Percentiles rank a stretch among this genome's conserved stretches.
Conservation (phyloP, 495 filamentous ascomycete species). For the Trichoderma reesei region DNA sequence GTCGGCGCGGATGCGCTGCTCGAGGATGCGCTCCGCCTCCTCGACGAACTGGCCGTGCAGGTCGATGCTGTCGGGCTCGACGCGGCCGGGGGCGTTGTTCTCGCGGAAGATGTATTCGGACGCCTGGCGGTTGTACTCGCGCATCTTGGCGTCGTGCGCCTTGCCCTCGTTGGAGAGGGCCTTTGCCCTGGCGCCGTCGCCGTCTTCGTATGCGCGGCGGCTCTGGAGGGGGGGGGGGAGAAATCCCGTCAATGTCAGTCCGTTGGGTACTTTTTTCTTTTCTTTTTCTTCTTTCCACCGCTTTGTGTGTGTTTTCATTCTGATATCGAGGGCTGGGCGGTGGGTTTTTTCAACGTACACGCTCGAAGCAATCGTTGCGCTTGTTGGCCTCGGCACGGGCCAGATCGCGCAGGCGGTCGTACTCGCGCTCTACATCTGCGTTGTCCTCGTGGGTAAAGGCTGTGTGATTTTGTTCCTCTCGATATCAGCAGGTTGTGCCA, state of each 20-base stretch:
- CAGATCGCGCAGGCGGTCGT: conserved; percentile 79
- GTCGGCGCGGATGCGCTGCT: conserved; percentile 68
- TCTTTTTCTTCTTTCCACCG: no score
- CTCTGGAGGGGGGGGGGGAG: conserved; percentile 36
- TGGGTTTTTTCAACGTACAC: conserved; percentile 32
- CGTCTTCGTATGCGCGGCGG: conserved; percentile 66
- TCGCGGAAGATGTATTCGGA: conserved; percentile 89
- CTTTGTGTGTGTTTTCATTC: no score
- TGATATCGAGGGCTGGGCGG: no score
- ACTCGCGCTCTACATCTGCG: conserved; percentile 67
- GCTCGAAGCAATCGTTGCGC: conserved; percentile 63
- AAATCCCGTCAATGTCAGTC: conserved; percentile 10
- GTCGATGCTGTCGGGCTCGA: conserved; percentile 77
- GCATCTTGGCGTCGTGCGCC: conserved; percentile 64
- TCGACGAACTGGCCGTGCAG: conserved; percentile 88
- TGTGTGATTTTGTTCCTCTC: conserved; percentile 21
- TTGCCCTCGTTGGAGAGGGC: conserved; percentile 77
- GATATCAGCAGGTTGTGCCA: background rate
- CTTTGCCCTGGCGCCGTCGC: conserved; percentile 73
- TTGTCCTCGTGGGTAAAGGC: conserved; percentile 73
- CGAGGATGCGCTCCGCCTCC: conserved; percentile 85
- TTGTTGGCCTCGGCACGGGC: conserved; percentile 70
- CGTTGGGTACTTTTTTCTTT: background rate
- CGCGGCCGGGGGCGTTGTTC: conserved; percentile 68
- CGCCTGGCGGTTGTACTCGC: conserved; percentile 77